Evolutionary conservation across 2,329 filamentous ascomycete species (phyloP).

Genomic region (Colletotrichum endophyticum): DNA sequence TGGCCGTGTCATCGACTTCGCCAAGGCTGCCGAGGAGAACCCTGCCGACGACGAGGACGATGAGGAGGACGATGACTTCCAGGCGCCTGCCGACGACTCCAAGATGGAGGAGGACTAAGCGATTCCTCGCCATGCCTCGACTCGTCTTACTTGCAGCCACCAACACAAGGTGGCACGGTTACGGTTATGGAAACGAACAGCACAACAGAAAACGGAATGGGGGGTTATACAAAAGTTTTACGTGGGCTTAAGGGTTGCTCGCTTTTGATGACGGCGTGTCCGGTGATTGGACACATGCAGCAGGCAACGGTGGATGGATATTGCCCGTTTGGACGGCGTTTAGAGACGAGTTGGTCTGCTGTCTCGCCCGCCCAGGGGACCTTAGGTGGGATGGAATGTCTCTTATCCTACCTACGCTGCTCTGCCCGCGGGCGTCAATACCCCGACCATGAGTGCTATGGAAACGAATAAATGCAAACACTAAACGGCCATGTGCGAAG

Average conservation of each 20-base stretch:
- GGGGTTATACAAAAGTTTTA: constrained; percentile 18
- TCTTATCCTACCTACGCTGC: neutral
- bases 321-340: constrained; percentile 1
- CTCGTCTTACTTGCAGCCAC: neutral
- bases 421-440: neutral
- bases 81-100: constrained; percentile 68
- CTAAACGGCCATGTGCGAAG: neutral
- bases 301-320: constrained; percentile 3
- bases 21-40: constrained; percentile 84
- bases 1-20: constrained; percentile 90
- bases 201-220: neutral
- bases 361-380: neutral
- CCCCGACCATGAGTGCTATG: constrained; percentile 8
- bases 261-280: neutral
- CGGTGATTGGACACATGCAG: constrained; percentile 10
- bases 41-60: constrained; percentile 81
- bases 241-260: neutral
- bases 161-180: neutral
- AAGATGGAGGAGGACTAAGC: constrained; percentile 69
- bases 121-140: neutral
- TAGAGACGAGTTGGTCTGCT: neutral
- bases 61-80: constrained; percentile 75
- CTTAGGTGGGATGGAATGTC: neutral
- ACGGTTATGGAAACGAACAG: neutral
- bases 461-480: constrained; percentile 13